Evolutionary conservation across 2,329 filamentous ascomycete genomes (phyloP), one percentile per base, ranked within the genome.

Genomic region (Aspergillus novoparasiticus): DNA sequence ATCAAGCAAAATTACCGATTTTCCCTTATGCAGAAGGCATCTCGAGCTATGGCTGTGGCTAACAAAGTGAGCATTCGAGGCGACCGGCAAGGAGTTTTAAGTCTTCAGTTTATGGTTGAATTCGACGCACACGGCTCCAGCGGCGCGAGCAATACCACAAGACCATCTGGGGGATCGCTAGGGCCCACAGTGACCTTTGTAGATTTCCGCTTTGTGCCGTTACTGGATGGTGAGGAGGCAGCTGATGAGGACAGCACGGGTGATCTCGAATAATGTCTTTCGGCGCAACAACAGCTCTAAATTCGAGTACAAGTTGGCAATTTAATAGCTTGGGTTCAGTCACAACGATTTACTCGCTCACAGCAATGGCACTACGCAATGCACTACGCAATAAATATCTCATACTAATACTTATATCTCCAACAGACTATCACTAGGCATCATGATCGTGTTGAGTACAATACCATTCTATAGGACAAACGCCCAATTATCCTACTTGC

Each of bases 21-120:
- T 74, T 86, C 90, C 60, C 86, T 97, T 58, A 84, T 99, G 74
- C 93, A 92, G 76, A 90, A 91, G 68, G 94, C 94, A 0, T 88
- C 88, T 53, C 89, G 94, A 67, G 94, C 95, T n/a, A 98, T 99
- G 94, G 89, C 90, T 53, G 87, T 93, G 43, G 93, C 94, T 5
- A 94, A 87, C 72, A 99, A 98, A 79, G 94, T 98, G 62, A 97
- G 93, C 74, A 85, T 99, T 65, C 85, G 95, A 19, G 90, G 93
- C 0, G 95, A 99, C 77, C 84, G 86, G 2, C 92, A 97, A 75
- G 94, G 95, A 0, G 94, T 99, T 34, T 78, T 99, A 67, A 97
- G 92, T 78, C 80, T 98, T 75, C 95, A 99, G 74, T 97, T 98
- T 72, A 95, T 99, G 90, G 90, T 99, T 19, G 93, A 97, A 74